Conservation (phyloP, 805 yeast species). For the Wickerhamomyces sydowiorum region DNA sequence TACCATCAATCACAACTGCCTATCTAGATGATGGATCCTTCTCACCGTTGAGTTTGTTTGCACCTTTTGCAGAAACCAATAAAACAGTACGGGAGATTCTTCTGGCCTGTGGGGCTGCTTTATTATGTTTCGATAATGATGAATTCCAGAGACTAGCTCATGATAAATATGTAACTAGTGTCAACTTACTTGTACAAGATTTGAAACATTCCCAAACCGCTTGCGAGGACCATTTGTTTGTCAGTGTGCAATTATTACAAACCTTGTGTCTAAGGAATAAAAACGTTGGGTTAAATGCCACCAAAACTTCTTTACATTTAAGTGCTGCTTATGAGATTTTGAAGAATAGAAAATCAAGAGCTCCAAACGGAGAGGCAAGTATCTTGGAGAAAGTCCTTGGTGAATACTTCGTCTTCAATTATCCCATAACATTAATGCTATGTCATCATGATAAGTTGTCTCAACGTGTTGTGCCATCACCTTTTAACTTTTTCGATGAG, state of each 20-base stretch:
- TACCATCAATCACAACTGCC: conserved; percentile 18
- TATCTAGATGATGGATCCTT: conserved; percentile 14
- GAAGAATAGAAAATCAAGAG: conserved; percentile 10
- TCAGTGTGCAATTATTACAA: conserved; percentile 20
- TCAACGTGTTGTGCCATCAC: conserved; percentile 16
- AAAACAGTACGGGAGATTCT: conserved; percentile 16
- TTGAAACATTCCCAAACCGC: conserved; percentile 15
- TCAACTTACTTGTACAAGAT: conserved; percentile 13
- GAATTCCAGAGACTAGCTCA: conserved; percentile 10
- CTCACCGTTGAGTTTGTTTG: conserved; percentile 13
- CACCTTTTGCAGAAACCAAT: conserved; percentile 15
- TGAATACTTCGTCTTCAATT: conserved; percentile 21
- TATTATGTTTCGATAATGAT: conserved; percentile 16
- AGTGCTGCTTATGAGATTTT: conserved; percentile 21
- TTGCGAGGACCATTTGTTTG: conserved; percentile 20
- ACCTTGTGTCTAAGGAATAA: conserved; percentile 22
- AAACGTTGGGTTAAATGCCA: conserved; percentile 20
- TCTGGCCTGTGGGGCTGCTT: conserved; percentile 22
- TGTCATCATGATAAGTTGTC: conserved; percentile 19
- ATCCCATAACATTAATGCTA: conserved; percentile 18
- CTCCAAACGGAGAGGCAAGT: neutral
- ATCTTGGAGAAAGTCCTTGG: conserved; percentile 17
- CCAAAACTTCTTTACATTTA: conserved; percentile 21
- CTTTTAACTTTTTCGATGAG: conserved; percentile 19
- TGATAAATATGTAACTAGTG: conserved; percentile 15